Conservation (phyloP, 2,329 filamentous ascomycete genomes). For the Colletotrichum sp. region DNA sequence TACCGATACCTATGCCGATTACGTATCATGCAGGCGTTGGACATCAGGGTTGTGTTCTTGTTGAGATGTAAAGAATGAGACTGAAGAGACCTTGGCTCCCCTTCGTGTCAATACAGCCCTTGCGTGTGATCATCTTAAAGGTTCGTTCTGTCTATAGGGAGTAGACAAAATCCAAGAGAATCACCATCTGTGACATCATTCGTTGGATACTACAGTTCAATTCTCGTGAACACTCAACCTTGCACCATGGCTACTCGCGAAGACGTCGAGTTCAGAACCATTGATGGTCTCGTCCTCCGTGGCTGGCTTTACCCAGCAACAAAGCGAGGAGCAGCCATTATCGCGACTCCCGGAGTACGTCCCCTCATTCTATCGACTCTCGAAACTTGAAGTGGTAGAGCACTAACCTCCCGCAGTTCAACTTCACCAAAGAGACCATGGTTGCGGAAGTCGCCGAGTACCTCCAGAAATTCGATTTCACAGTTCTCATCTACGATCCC, state of each 20-base stretch:
- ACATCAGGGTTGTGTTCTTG: neutral
- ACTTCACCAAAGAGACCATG: slow-evolving; percentile 33
- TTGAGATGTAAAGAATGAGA: neutral
- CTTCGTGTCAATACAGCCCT: neutral
- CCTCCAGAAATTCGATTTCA: slow-evolving; percentile 37
- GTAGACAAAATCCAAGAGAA: neutral
- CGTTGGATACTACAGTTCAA: neutral
- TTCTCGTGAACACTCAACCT: neutral
- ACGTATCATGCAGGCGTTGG: neutral
- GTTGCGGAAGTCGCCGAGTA: slow-evolving; percentile 34
- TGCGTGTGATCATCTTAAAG: neutral
- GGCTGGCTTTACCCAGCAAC: slow-evolving; percentile 39
- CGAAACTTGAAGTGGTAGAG: too few relatives aligned
- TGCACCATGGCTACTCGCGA: neutral
- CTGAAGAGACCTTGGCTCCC: neutral
- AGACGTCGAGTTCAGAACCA: slow-evolving; percentile 43
- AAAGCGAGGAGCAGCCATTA: slow-evolving; percentile 28
- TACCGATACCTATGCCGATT: neutral
- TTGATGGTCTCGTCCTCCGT: slow-evolving; percentile 42
- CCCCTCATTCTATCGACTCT: neutral
- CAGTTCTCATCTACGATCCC: slow-evolving; percentile 39
- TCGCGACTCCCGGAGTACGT: slow-evolving; percentile 31
- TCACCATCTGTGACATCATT: neutral
- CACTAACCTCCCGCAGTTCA: neutral
- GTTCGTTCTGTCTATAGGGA: neutral